Evolutionary conservation across 768 basidiomycete species (phyloP).

Genomic region (Tephrocybe rancida): DNA sequence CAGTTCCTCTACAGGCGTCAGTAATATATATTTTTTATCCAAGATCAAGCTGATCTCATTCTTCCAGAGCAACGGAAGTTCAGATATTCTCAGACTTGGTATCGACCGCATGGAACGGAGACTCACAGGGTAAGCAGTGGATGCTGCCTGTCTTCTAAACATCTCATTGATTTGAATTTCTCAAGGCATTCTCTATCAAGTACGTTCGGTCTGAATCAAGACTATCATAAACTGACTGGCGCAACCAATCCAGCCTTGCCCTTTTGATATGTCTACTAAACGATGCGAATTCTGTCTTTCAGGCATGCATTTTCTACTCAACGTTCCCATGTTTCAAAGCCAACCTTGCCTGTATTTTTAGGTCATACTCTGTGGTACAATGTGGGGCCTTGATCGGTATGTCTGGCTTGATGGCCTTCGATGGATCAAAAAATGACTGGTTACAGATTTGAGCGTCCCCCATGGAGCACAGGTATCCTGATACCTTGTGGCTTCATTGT

Average conservation of each 20-base stretch:
- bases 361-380: conserved; percentile 70
- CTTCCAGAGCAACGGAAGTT: conserved; percentile 67
- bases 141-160: background rate
- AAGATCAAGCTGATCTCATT: conserved; percentile 1
- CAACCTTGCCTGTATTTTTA: conserved; percentile 22
- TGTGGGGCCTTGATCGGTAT: conserved; percentile 80
- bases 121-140: conserved; percentile 65
- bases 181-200: conserved; percentile 72
- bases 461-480: conserved; percentile 68
- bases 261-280: conserved; percentile 73
- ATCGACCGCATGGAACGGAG: conserved; percentile 81
- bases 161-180: conserved; percentile 6
- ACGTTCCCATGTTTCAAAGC: background rate
- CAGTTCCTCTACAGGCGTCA: conserved; percentile 64
- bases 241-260: conserved; percentile 59
- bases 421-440: background rate
- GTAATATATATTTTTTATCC: conserved; percentile 25
- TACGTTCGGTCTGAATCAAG: conserved; percentile 25
- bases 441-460: conserved; percentile 61
- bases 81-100: conserved; percentile 79
- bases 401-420: background rate
- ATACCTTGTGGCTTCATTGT: conserved; percentile 78
- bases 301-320: conserved; percentile 39
- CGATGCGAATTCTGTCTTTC: conserved; percentile 82
- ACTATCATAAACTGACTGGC: background rate